phyloP scores from a whole-genome alignment of 176 grass and related monocot species.

The Aegilops bicornis region DNA sequence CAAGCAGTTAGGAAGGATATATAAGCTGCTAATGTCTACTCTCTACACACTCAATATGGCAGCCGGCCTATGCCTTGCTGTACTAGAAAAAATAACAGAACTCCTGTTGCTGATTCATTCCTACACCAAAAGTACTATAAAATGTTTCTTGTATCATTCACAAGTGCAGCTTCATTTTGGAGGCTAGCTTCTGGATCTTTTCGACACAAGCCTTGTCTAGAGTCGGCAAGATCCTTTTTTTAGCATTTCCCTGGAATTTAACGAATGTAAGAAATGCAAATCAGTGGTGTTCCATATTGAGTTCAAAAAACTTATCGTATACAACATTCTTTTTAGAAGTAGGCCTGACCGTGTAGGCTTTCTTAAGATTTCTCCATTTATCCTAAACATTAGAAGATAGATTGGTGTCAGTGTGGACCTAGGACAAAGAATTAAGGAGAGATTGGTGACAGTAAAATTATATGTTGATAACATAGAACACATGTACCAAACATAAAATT shows the following conservation, averaged over 20 bases:
- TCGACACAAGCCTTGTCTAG: neutral
- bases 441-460: too few species aligned
- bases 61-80: neutral
- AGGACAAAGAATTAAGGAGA: too few species aligned
- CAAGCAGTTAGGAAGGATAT: neutral
- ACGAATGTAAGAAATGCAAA: neutral
- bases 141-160: neutral
- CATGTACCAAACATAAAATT: neutral
- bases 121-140: neutral
- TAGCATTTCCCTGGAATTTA: neutral
- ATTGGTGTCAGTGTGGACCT: too few species aligned
- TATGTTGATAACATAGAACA: too few species aligned
- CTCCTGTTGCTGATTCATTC: neutral
- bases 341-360: neutral
- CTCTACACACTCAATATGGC: neutral
- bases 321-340: neutral
- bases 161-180: neutral
- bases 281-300: neutral
- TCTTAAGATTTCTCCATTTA: neutral
- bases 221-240: neutral
- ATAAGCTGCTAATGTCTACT: neutral
- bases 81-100: neutral
- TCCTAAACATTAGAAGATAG: neutral
- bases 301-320: neutral
- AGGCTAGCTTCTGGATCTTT: neutral